These are phyloP conservation scores for Kingdonia uniflora DNA, from an alignment of 164 flowering plant genomes.

Conservation along the genomic window DNA sequence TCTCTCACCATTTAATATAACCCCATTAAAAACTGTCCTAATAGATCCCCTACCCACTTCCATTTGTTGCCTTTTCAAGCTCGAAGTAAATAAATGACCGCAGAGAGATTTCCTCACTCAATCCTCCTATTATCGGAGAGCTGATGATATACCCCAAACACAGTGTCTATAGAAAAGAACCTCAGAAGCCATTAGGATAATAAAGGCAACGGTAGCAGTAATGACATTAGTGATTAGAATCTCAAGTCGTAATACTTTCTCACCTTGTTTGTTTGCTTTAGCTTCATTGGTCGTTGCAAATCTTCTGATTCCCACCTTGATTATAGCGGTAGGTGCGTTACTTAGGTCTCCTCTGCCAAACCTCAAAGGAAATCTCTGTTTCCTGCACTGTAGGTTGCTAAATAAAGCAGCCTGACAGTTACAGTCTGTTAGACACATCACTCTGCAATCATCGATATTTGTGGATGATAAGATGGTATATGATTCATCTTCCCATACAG, in stretches of 20 bases:
- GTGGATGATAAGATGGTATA: not conserved
- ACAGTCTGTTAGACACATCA: not conserved
- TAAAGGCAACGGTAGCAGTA: not conserved
- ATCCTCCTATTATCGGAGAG: not conserved
- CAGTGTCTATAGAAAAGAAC: not conserved
- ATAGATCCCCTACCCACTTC: conserved; percentile 15
- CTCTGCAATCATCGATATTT: not conserved
- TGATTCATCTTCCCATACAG: not conserved
- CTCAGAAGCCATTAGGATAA: not conserved
- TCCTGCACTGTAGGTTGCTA: too few relatives aligned
- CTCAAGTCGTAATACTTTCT: not conserved
- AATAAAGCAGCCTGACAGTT: not conserved
- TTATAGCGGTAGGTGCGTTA: not conserved
- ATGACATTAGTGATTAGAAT: not conserved
- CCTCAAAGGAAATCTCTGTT: conserved; percentile 4
- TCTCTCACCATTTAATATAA: not conserved
- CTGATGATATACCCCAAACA: not conserved
- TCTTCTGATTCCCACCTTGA: too few relatives aligned
- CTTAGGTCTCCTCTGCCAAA: not conserved
- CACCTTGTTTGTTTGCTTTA: not conserved
- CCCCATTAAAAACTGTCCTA: conserved; percentile 16
- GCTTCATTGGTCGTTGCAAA: not conserved
- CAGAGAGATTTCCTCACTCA: conserved; percentile 6
- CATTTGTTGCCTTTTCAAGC: conserved; percentile 11
- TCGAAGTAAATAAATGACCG: conserved; percentile 14